A percentile compares a stretch with the other conserved stretches of the same genome.
phyloP scores from a whole-genome alignment of 225 moss, liverwort and hornwort species.

The Anthoceros angustus region DNA sequence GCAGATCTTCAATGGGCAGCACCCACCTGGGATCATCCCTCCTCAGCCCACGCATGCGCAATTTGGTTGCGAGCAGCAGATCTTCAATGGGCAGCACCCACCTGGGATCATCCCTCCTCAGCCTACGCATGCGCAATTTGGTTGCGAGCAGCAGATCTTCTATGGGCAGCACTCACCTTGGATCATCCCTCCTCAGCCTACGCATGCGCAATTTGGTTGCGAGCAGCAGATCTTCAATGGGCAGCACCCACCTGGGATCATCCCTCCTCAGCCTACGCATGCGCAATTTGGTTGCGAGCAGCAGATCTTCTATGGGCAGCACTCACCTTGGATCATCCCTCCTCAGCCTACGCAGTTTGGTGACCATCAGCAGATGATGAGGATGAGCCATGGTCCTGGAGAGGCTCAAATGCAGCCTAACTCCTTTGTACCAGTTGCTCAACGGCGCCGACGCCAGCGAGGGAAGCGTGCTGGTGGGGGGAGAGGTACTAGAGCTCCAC shows the following conservation, averaged over 20 bases:
- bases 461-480: slow-evolving; percentile 66
- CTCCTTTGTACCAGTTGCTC: slow-evolving; percentile 63
- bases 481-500: slow-evolving; percentile 58
- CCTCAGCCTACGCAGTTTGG: slow-evolving; percentile 77
- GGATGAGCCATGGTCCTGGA: slow-evolving; percentile 52
- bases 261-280: too few relatives aligned
- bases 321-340: too few relatives aligned
- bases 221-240: too few relatives aligned
- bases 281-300: too few relatives aligned
- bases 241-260: background rate
- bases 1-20: too few relatives aligned
- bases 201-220: slow-evolving; percentile 4
- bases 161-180: slow-evolving; percentile 82
- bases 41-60: too few relatives aligned
- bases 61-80: too few relatives aligned
- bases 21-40: too few relatives aligned
- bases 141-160: slow-evolving; percentile 90
- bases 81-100: too few relatives aligned
- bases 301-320: too few relatives aligned
- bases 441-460: slow-evolving; percentile 64
- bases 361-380: slow-evolving; percentile 75
- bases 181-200: slow-evolving; percentile 59
- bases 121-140: too few relatives aligned
- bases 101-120: slow-evolving; percentile 5
- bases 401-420: slow-evolving; percentile 51